phyloP scores from a whole-genome alignment of 306 rosid genomes.

The Gleditsia sinensis region DNA sequence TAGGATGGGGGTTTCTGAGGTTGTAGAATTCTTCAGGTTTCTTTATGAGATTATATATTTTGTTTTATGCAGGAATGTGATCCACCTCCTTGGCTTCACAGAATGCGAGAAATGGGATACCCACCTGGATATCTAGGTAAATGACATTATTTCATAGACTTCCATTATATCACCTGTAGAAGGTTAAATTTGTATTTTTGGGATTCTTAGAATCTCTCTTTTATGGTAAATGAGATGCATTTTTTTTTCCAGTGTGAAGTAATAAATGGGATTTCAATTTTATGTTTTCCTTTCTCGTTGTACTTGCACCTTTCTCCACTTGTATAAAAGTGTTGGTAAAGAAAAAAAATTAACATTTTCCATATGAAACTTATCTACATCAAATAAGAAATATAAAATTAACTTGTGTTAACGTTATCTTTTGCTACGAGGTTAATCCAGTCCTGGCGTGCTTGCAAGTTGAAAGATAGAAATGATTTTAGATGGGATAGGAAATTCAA shows the following conservation, averaged over 20 bases:
- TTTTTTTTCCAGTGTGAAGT: background rate
- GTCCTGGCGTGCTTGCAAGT: background rate
- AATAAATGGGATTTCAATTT: background rate
- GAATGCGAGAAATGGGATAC: conserved; percentile 98
- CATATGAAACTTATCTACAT: background rate
- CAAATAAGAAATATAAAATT: background rate
- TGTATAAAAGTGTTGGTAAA: background rate
- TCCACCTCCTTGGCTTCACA: conserved; percentile 97
- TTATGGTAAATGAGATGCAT: background rate
- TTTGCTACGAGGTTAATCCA: conserved; percentile 11
- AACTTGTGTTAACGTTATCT: background rate
- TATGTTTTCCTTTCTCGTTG: background rate
- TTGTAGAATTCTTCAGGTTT: background rate
- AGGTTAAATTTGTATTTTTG: background rate
- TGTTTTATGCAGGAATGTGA: conserved; percentile 76
- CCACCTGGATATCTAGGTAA: conserved; percentile 98
- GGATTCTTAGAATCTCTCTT: background rate
- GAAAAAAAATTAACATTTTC: background rate
- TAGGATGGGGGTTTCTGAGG: background rate
- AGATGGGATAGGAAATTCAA: conserved; percentile 4
- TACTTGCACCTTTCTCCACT: background rate
- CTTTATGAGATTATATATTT: background rate
- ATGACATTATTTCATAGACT: conserved; percentile 27
- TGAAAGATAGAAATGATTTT: conserved; percentile 11
- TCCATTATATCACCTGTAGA: conserved; percentile 1